Evolutionary conservation across 2,329 filamentous ascomycete genomes (phyloP).

Genomic region (Pseudogymnoascus sp.): DNA sequence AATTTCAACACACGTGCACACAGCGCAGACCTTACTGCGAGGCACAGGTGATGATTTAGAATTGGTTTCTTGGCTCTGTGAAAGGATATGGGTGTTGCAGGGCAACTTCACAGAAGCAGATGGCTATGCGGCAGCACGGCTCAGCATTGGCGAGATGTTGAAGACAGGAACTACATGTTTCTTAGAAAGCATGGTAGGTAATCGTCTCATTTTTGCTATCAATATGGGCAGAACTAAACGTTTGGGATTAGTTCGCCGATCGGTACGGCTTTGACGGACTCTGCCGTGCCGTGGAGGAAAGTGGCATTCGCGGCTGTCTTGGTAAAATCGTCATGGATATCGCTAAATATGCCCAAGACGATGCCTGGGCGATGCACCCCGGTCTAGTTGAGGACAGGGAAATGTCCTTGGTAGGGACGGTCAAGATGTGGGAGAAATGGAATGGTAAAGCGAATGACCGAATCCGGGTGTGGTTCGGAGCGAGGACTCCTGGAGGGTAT

Average conservation of each 20-base stretch:
- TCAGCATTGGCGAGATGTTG: conserved; percentile 44
- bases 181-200: conserved; percentile 41
- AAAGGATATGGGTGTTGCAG: conserved; percentile 41
- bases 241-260: conserved; percentile 32
- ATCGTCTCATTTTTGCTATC: conserved; percentile 10
- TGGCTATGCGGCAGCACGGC: conserved; percentile 39
- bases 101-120: conserved; percentile 37
- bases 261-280: conserved; percentile 40
- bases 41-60: conserved; percentile 39
- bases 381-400: conserved; percentile 34
- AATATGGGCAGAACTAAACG: conserved; percentile 4
- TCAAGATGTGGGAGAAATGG: conserved; percentile 30
- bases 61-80: conserved; percentile 43
- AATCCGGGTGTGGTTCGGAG: conserved; percentile 32
- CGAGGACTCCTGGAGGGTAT: conserved; percentile 30
- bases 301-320: conserved; percentile 35
- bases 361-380: conserved; percentile 36
- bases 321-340: conserved; percentile 34
- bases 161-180: conserved; percentile 43
- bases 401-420: conserved; percentile 26
- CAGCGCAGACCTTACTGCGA: conserved; percentile 40
- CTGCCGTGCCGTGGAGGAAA: conserved; percentile 35
- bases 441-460: conserved; percentile 28
- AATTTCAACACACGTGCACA: conserved; percentile 43
- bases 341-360: conserved; percentile 34